Conservation (phyloP, 1,139 yeast genomes). For the Saccharomycopsis crataegensis region DNA sequence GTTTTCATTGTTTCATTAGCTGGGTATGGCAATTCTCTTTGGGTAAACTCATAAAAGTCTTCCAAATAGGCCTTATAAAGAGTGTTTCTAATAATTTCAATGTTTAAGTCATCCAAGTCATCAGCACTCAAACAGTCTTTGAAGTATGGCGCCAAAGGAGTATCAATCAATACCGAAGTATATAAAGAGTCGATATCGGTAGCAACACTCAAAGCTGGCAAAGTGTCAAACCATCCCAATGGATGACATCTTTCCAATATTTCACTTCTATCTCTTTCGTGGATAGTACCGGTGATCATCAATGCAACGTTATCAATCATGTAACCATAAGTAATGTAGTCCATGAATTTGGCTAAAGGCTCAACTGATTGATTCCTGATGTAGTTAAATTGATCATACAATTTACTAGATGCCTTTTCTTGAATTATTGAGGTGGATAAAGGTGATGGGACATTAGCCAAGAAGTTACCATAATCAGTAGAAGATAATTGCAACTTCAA, state of each 20-base stretch:
- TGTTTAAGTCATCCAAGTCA: slow-evolving; percentile 90
- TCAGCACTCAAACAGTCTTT: slow-evolving; percentile 87
- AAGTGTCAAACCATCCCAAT: slow-evolving; percentile 95
- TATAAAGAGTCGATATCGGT: slow-evolving; percentile 90
- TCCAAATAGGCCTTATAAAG: slow-evolving; percentile 89
- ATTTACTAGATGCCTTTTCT: slow-evolving; percentile 64
- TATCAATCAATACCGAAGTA: slow-evolving; percentile 91
- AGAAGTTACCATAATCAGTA: slow-evolving; percentile 90
- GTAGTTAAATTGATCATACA: slow-evolving; percentile 80
- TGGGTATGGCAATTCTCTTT: slow-evolving; percentile 58
- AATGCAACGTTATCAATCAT: slow-evolving; percentile 97
- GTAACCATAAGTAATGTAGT: slow-evolving; percentile 88
- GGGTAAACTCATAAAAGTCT: slow-evolving; percentile 68
- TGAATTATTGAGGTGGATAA: slow-evolving; percentile 79
- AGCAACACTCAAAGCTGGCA: slow-evolving; percentile 91
- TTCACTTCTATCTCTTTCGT: slow-evolving; percentile 85
- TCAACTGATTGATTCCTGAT: slow-evolving; percentile 79
- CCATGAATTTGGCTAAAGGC: slow-evolving; percentile 73
- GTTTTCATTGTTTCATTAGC: slow-evolving; percentile 74
- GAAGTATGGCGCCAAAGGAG: slow-evolving; percentile 96
- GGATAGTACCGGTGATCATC: slow-evolving; percentile 95
- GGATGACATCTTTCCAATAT: slow-evolving; percentile 90
- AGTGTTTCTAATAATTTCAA: slow-evolving; percentile 88
- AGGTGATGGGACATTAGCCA: slow-evolving; percentile 75
- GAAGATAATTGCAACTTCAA: slow-evolving; percentile 88